A percentile compares a stretch with the other conserved stretches of the same genome.
These are phyloP conservation scores for Mortierella sp. DNA, from an alignment of 371 early-diverging fungal genomes.

Conservation along the genomic window DNA sequence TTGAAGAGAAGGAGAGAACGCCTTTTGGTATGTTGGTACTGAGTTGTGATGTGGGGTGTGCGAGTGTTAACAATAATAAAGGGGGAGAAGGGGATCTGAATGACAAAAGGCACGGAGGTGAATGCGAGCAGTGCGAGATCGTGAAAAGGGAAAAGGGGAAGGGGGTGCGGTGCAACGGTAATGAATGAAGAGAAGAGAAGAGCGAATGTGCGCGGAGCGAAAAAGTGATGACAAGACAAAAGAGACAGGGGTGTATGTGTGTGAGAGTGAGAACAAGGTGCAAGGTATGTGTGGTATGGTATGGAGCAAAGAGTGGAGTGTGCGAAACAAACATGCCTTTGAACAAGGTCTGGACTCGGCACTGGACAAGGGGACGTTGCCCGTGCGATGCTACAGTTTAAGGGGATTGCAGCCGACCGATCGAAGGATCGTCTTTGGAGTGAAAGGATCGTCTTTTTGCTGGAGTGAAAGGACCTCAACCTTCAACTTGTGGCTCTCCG, in stretches of 20 bases:
- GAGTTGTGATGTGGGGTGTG: not conserved
- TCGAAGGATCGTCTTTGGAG: too few species aligned
- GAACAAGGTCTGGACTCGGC: not conserved
- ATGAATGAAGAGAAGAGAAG: not conserved
- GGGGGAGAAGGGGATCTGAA: not conserved
- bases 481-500: too few species aligned
- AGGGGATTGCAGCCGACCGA: conserved; percentile 25
- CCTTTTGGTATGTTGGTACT: not conserved
- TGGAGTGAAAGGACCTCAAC: too few species aligned
- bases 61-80: not conserved
- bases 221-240: not conserved
- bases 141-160: not conserved
- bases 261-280: not conserved
- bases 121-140: not conserved
- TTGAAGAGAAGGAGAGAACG: not conserved
- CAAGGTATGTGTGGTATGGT: not conserved
- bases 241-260: not conserved
- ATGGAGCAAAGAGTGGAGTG: not conserved
- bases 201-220: not conserved
- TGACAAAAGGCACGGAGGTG: not conserved
- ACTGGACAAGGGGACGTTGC: too few species aligned
- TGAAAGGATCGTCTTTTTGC: too few species aligned
- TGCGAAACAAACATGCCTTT: not conserved
- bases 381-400: too few species aligned
- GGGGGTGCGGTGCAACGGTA: not conserved